Base-by-base conservation (phyloP, 495 filamentous ascomycete genomes). In the Cercophora samala region DNA sequence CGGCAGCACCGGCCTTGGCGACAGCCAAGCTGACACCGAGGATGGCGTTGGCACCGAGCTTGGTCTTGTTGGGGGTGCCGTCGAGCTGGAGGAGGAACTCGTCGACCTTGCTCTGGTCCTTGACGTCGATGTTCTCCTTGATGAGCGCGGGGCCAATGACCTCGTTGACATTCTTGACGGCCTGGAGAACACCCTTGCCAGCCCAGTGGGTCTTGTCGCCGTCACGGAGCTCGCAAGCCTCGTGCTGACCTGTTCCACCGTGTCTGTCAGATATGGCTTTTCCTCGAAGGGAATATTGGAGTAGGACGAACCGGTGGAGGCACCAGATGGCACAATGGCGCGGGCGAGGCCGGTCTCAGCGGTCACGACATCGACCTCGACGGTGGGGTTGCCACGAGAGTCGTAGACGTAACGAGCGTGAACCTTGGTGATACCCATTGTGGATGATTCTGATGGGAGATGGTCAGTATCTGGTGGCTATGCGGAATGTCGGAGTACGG, bases 321-420 rank as follows among this genome's bases (percentile, higher is more conserved):
- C 95, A 79, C 96, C 95, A 65, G 95, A 97, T 72, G 95, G 95
- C 70, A 99, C 96, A 81, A 98, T 98, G 79, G 95, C 95, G 77
- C 96, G 93, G 88, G 98, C 93, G 53, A 99, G 89, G 73, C 96
- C 96, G 73, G 90, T 94, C 82, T 94, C 91, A n/a, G 26, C 24
- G 70, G 94, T 98, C 81, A 96, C 90, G 76, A 99, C 88, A 78
- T 98, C 96, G 71, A 98, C 96, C 78, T 85, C 82, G 74, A 94
- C 92, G 78, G 93, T 96, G 71, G 93, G 92, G 86, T 97, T 98
- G 78, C 95, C 96, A 77, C 96, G 96, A 79, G 95, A 98, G 88
- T 99, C 96, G 86, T 99, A 99, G 84, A 99, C 93, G 71, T 89
- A 92, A 76, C 96, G 94, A 76, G 95, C 96, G 88, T 98, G 93